Percentiles rank a stretch among this genome's conserved stretches.
Conservation (phyloP, 805 yeast species). For the Cyberlindnera xylosilytica region DNA sequence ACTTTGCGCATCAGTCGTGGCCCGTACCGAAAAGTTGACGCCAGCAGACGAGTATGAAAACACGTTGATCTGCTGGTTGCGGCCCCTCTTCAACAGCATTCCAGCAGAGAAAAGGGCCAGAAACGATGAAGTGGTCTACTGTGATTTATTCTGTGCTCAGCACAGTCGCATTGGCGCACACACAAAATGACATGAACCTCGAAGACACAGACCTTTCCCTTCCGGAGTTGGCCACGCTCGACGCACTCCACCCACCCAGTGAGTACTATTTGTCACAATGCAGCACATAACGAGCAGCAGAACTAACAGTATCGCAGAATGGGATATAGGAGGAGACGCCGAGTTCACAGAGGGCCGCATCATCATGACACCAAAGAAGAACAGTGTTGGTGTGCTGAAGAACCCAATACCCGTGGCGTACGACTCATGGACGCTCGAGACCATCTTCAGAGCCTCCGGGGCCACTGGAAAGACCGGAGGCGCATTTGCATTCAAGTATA, state of each 20-base stretch:
- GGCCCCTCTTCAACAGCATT: too few relatives aligned
- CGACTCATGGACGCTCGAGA: conserved; percentile 54
- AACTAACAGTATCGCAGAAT: conserved; percentile 27
- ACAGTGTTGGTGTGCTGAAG: conserved; percentile 46
- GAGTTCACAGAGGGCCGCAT: conserved; percentile 50
- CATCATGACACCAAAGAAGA: conserved; percentile 43
- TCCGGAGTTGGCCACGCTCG: conserved; percentile 36
- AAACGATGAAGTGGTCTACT: conserved; percentile 2
- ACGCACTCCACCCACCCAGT: conserved; percentile 23
- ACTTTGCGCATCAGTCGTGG: background rate
- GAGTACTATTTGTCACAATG: too few relatives aligned
- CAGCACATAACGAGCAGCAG: too few relatives aligned
- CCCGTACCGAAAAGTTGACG: background rate
- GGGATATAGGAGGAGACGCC: conserved; percentile 40
- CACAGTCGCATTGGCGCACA: conserved; percentile 14
- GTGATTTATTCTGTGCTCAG: background rate
- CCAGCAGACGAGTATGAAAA: too few relatives aligned
- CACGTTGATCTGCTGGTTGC: too few relatives aligned
- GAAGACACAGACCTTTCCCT: conserved; percentile 33
- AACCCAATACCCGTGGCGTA: conserved; percentile 29
- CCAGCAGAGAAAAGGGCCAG: too few relatives aligned
- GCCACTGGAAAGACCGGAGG: conserved; percentile 45
- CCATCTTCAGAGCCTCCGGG: conserved; percentile 62
- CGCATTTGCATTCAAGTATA: conserved; percentile 47
- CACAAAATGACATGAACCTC: conserved; percentile 22